phyloP scores from a whole-genome alignment of 257 asterid species.

The Pogostemon cablin region DNA sequence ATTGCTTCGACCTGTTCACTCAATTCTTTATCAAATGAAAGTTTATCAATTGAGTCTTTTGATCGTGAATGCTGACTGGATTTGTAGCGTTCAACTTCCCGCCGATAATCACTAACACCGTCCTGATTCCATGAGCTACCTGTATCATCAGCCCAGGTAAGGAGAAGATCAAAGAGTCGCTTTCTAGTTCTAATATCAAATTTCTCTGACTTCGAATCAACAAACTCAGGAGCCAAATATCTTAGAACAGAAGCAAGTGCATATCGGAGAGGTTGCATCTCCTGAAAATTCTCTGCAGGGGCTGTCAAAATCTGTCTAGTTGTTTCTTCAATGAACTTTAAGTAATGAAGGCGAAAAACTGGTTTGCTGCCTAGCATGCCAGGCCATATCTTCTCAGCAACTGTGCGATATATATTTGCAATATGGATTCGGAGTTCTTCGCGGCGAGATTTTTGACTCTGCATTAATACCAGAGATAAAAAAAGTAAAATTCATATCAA shows the following conservation, averaged over 20 bases:
- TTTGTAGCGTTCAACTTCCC: conserved; percentile 99
- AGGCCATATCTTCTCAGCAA: conserved; percentile 97
- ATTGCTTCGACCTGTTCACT: conserved; percentile 97
- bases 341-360: conserved; percentile 93
- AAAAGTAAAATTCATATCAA: conserved; percentile 18
- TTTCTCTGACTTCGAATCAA: conserved; percentile 93
- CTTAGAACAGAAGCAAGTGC: conserved; percentile 95
- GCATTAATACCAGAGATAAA: conserved; percentile 37
- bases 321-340: conserved; percentile 94
- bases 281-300: conserved; percentile 82
- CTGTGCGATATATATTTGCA: conserved; percentile 87
- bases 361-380: conserved; percentile 95
- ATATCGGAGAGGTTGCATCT: conserved; percentile 88
- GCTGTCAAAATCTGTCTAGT: conserved; percentile 75
- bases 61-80: conserved; percentile 92
- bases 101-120: conserved; percentile 89
- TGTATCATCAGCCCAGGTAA: conserved; percentile 92
- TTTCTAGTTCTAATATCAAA: conserved; percentile 91
- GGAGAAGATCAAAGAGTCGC: conserved; percentile 91
- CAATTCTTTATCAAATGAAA: conserved; percentile 93
- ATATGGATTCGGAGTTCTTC: conserved; percentile 92
- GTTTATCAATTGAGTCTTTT: conserved; percentile 90
- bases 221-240: conserved; percentile 97
- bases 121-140: conserved; percentile 95
- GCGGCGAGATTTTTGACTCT: conserved; percentile 97